Conservation (phyloP, 805 yeast genomes). For the Pichia occidentalis region DNA sequence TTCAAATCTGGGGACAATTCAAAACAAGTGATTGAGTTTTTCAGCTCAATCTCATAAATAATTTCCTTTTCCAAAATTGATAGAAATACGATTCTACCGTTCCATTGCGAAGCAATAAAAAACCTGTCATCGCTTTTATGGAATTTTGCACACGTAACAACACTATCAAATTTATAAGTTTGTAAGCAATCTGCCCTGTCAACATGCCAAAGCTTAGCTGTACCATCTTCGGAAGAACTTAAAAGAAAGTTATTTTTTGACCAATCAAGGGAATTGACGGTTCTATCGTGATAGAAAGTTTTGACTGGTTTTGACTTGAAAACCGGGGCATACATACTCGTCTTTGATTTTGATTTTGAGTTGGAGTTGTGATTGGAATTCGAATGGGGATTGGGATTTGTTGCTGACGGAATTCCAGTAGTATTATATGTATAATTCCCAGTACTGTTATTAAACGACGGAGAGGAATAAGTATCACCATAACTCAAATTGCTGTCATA, state of each 20-base stretch:
- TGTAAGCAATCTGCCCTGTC: slow-evolving; percentile 58
- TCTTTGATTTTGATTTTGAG: slow-evolving; percentile 17
- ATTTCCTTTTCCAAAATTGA: slow-evolving; percentile 69
- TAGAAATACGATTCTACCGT: slow-evolving; percentile 73
- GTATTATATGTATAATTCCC: background rate
- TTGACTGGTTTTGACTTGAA: slow-evolving; percentile 62
- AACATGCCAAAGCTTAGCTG: slow-evolving; percentile 81
- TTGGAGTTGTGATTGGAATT: too few relatives aligned
- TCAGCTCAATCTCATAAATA: slow-evolving; percentile 50
- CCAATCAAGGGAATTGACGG: slow-evolving; percentile 79
- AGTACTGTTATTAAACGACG: too few relatives aligned
- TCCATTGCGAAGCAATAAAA: slow-evolving; percentile 75
- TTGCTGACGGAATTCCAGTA: background rate
- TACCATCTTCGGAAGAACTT: slow-evolving; percentile 78
- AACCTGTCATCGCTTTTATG: slow-evolving; percentile 86
- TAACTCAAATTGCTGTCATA: background rate
- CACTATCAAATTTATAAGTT: slow-evolving; percentile 66
- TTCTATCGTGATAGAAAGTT: slow-evolving; percentile 55
- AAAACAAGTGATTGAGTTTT: slow-evolving; percentile 65
- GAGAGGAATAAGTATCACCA: too few relatives aligned
- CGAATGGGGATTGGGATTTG: too few relatives aligned
- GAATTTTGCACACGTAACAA: slow-evolving; percentile 73
- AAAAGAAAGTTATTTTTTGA: slow-evolving; percentile 76
- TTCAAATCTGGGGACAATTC: slow-evolving; percentile 63
- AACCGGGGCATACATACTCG: slow-evolving; percentile 61